Percentiles rank a stretch among this genome's conserved stretches.
Conservation (phyloP, 2,329 filamentous ascomycete genomes). For the Aspergillus spinulosporus region DNA sequence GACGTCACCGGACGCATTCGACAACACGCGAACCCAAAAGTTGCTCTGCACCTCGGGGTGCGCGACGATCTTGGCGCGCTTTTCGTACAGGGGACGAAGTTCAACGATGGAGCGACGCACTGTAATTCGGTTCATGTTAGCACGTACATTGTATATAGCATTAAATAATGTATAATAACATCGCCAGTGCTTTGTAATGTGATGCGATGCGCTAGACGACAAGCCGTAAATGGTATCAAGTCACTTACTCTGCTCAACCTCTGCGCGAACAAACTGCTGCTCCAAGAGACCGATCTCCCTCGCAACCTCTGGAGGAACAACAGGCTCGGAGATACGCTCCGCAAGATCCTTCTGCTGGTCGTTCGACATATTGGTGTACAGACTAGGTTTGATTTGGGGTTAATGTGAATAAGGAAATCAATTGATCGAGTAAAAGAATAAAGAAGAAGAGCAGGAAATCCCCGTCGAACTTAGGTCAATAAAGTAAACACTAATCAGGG, state of each 20-base stretch:
- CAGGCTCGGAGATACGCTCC: constrained; percentile 37
- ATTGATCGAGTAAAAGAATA: not conserved
- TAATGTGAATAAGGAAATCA: constrained; percentile 15
- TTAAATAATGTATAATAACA: not conserved
- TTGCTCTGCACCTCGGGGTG: constrained; percentile 61
- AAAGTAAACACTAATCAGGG: not conserved
- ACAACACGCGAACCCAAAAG: constrained; percentile 95
- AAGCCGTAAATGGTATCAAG: constrained; percentile 48
- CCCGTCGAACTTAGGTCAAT: not conserved
- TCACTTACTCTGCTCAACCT: constrained; percentile 64
- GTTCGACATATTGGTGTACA: constrained; percentile 2
- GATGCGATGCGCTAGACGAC: not conserved
- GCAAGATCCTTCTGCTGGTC: constrained; percentile 14
- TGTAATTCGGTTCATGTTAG: constrained; percentile 36
- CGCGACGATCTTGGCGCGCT: constrained; percentile 68
- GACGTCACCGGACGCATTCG: constrained; percentile 80
- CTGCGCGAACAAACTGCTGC: constrained; percentile 78
- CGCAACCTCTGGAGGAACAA: constrained; percentile 49
- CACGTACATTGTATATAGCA: not conserved
- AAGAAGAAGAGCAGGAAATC: not conserved
- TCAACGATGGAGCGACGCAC: constrained; percentile 72
- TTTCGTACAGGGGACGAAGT: constrained; percentile 70
- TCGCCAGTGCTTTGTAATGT: not conserved
- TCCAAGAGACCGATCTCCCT: constrained; percentile 73
- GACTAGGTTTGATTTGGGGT: not conserved